These are phyloP conservation scores for Fomitopsis pinicola DNA, from an alignment of 1,284 basidiomycete species.

Conservation along the genomic window DNA sequence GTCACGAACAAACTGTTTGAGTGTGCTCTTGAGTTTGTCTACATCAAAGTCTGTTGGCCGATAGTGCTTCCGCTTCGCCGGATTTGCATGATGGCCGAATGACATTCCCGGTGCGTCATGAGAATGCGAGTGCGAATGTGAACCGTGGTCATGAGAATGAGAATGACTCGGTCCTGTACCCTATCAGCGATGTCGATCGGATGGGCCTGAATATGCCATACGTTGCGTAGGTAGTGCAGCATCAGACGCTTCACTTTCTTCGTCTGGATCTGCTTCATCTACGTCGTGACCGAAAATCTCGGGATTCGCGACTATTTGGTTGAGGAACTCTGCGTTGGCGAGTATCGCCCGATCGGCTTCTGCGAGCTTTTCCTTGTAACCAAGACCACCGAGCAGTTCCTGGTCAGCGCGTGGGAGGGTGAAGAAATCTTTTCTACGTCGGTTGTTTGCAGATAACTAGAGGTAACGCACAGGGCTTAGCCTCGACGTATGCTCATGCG, in stretches of 20 bases:
- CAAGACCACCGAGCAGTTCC: constrained; percentile 52
- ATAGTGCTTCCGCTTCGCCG: constrained; percentile 30
- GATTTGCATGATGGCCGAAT: constrained; percentile 11
- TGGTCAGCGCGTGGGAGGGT: constrained; percentile 58
- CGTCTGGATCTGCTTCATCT: constrained; percentile 23
- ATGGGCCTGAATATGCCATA: neutral
- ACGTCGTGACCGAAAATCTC: constrained; percentile 66
- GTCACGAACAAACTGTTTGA: constrained; percentile 89
- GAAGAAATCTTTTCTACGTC: constrained; percentile 69
- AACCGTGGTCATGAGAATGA: constrained; percentile 20
- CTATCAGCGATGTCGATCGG: neutral
- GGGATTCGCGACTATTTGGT: constrained; percentile 61
- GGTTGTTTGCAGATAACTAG: constrained; percentile 72
- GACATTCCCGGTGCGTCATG: constrained; percentile 25
- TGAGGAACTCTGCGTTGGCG: constrained; percentile 65
- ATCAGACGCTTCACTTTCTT: neutral
- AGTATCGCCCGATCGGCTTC: constrained; percentile 68
- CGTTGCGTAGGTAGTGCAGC: neutral
- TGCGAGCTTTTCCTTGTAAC: constrained; percentile 65
- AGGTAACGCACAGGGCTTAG: constrained; percentile 4
- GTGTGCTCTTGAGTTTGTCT: constrained; percentile 85
- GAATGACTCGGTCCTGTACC: constrained; percentile 5
- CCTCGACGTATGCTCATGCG: neutral
- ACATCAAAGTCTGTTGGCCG: constrained; percentile 67
- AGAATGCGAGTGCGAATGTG: constrained; percentile 22